phyloP scores from a whole-genome alignment of 331 rosid genomes.

The Rhamnella rubrinervis region DNA sequence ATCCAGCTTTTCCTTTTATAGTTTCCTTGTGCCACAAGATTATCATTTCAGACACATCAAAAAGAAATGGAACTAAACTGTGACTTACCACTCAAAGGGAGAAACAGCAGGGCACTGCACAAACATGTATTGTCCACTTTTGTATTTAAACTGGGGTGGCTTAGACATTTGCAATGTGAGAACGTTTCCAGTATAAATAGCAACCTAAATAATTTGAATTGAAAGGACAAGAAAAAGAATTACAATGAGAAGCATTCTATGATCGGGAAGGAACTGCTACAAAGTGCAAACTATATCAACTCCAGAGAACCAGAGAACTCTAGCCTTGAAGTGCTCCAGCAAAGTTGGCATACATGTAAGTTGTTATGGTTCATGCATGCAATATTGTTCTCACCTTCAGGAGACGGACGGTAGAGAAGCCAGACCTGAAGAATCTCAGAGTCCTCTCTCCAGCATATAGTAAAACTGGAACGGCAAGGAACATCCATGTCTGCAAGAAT shows the following conservation, averaged over 20 bases:
- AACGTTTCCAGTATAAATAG: slow-evolving; percentile 96
- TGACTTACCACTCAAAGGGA: slow-evolving; percentile 91
- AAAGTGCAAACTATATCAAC: no score
- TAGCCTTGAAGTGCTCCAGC: no score
- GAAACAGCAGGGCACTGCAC: slow-evolving; percentile 97
- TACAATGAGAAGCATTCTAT: not conserved
- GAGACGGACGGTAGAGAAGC: slow-evolving; percentile 74
- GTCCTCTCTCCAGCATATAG: slow-evolving; percentile 93
- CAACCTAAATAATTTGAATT: slow-evolving; percentile 56
- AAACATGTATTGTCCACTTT: slow-evolving; percentile 99
- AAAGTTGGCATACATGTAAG: not conserved
- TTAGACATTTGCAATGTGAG: slow-evolving; percentile 97
- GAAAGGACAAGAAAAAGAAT: not conserved
- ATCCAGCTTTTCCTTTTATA: not conserved
- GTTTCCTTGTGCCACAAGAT: no score
- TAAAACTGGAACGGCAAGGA: slow-evolving; percentile 75
- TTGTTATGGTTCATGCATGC: not conserved
- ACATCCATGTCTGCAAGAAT: slow-evolving; percentile 92
- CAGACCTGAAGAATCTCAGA: slow-evolving; percentile 86
- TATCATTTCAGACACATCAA: no score
- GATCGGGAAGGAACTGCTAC: no score
- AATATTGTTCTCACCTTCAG: slow-evolving; percentile 59
- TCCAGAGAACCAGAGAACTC: no score
- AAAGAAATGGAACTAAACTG: not conserved
- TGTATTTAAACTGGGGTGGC: slow-evolving; percentile 89